Base-by-base conservation (phyloP, 2,329 filamentous ascomycete species). In the Nemania sp. region DNA sequence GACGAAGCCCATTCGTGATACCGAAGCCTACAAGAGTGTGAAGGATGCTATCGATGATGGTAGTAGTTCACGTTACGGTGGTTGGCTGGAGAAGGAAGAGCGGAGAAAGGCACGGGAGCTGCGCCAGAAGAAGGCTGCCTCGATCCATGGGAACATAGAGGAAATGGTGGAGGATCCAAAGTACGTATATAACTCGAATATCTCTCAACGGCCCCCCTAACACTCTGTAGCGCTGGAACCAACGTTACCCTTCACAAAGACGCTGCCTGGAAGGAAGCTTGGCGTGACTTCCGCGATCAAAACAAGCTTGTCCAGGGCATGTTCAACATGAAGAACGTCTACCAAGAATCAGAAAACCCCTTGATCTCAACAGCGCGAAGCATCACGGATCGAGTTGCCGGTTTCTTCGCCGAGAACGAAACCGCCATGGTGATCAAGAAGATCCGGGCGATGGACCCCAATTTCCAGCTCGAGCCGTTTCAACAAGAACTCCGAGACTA, bases 351-450 rank as follows among this genome's bases (percentile, higher is more conserved):
- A 11, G 96, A 99, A 78, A 99, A 99, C 80, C 95, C 96, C 6
- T 86, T 99, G 51, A 93, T 99, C 71, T 92, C 90, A 54, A 98
- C 95, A 0, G 96, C 94, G 1, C 92, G 96, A 78, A 94, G 93
- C 79, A 97, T 99, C 74, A 95, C 94, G 35, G 96, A 99, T 80
- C 89, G 92, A 66, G 90, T 99, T 45, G 93, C 92, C 54, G 94
- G 96, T 29, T 99, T 98, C 84, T 99, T 99, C 73, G 96, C 96
- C 70, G 96, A 99, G 81, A 99, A 98, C 80, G 96, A 99, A 84
- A 98, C 94, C 0, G 96, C 96, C 32, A 92, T 91, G 87, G 96
- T 99, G 41, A 97, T 98, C 84, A 98, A 98, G 85, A 97, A 95
- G 81, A 97, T 99, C 86, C 91, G 95, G 54, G 89, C 94, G 75